Percentiles rank a stretch among this genome's conserved stretches.
Evolutionary conservation across 768 basidiomycete genomes (phyloP).

Genomic region (Amanita fuliginea): DNA sequence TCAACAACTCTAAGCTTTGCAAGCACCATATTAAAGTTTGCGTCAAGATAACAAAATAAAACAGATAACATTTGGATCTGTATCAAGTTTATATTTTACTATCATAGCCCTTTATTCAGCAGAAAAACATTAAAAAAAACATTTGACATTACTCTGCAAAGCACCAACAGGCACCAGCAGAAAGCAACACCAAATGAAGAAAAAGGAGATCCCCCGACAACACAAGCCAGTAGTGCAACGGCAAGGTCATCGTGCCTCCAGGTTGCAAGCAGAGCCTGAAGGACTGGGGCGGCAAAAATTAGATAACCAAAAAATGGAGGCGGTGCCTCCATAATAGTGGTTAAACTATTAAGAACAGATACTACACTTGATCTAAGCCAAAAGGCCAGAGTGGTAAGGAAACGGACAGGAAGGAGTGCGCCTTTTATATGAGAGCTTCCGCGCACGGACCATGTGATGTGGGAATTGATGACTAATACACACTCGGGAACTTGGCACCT

Average conservation of each 20-base stretch:
- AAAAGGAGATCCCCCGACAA: background rate
- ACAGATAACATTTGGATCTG: too few relatives aligned
- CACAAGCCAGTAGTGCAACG: background rate
- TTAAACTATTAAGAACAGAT: slow-evolving; percentile 69
- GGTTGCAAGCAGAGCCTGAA: slow-evolving; percentile 52
- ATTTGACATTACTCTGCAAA: background rate
- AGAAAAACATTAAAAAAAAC: too few relatives aligned
- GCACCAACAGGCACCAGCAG: background rate
- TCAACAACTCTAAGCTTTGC: slow-evolving; percentile 41
- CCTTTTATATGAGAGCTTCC: background rate
- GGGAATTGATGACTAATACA: background rate
- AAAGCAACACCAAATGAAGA: background rate
- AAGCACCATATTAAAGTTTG: slow-evolving; percentile 30
- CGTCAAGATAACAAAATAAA: too few relatives aligned
- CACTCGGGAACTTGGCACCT: background rate
- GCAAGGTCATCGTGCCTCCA: slow-evolving; percentile 37
- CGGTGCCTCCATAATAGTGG: slow-evolving; percentile 50
- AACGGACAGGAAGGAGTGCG: background rate
- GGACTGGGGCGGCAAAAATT: slow-evolving; percentile 42
- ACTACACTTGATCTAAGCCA: slow-evolving; percentile 86
- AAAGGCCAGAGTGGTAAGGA: slow-evolving; percentile 66
- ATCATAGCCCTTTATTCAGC: too few relatives aligned
- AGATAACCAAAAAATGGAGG: slow-evolving; percentile 45
- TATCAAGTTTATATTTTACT: too few relatives aligned
- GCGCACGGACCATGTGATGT: background rate